phyloP scores from a whole-genome alignment of 1,139 yeast genomes.

The Casaregolazyma suthepensis region DNA sequence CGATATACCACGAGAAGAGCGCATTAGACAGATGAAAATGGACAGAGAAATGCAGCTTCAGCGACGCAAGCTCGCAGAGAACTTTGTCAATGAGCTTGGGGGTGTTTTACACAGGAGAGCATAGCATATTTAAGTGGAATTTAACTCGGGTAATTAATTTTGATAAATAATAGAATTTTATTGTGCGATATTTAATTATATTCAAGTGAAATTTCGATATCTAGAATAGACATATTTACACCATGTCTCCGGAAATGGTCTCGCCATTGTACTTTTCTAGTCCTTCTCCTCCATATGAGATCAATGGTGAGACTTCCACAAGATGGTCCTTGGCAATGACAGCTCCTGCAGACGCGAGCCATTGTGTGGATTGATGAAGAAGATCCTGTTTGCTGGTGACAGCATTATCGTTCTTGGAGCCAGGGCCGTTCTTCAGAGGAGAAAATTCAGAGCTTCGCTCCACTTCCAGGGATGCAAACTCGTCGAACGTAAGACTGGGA shows the following conservation, averaged over 20 bases:
- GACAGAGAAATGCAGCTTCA: slow-evolving; percentile 19
- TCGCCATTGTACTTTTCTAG: slow-evolving; percentile 54
- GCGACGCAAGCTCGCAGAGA: slow-evolving; percentile 14
- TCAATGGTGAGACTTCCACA: slow-evolving; percentile 72
- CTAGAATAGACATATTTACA: not conserved
- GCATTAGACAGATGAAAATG: slow-evolving; percentile 24
- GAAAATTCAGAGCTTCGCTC: slow-evolving; percentile 80
- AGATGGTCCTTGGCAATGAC: slow-evolving; percentile 37
- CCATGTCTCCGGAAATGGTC: slow-evolving; percentile 29
- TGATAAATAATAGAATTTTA: not conserved
- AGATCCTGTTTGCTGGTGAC: slow-evolving; percentile 68
- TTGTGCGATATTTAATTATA: not conserved
- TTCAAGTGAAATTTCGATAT: not conserved
- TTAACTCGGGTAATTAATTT: not conserved
- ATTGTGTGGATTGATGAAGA: slow-evolving; percentile 63
- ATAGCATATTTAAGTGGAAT: not conserved
- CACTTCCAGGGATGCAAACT: slow-evolving; percentile 91
- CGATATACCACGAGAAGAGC: slow-evolving; percentile 22
- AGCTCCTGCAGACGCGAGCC: slow-evolving; percentile 73
- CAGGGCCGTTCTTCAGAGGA: slow-evolving; percentile 88
- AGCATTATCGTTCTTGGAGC: slow-evolving; percentile 77
- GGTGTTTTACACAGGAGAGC: slow-evolving; percentile 20
- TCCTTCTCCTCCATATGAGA: slow-evolving; percentile 85
- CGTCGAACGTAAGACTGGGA: slow-evolving; percentile 63
- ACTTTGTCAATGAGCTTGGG: slow-evolving; percentile 25